Evolutionary conservation across 2,329 filamentous ascomycete genomes (phyloP).

Genomic region (Amylocarpus encephaloides): DNA sequence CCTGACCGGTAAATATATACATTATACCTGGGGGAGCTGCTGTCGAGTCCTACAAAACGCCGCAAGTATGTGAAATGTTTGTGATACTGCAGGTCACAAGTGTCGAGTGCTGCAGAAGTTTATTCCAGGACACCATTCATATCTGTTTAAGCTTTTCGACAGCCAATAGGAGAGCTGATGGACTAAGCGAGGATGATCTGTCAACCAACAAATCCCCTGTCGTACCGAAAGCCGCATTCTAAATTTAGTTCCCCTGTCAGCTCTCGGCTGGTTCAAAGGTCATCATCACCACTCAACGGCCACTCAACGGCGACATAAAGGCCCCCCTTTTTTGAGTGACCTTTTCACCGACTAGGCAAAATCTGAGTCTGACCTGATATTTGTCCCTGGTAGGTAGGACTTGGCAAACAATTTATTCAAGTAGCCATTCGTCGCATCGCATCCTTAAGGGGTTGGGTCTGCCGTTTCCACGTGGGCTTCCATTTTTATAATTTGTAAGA

Average conservation of each 20-base stretch:
- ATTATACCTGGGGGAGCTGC: background rate
- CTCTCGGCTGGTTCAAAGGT: background rate
- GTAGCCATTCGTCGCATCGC: too few relatives aligned
- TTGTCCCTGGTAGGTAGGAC: too few relatives aligned
- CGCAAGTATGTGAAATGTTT: background rate
- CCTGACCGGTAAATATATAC: background rate
- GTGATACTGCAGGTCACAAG: conserved; percentile 1
- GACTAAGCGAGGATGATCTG: conserved; percentile 1
- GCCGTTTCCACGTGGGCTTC: too few relatives aligned
- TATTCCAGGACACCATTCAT: conserved; percentile 1
- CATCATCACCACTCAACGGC: background rate
- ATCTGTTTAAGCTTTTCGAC: conserved; percentile 2
- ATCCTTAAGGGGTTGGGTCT: too few relatives aligned
- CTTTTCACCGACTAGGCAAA: too few relatives aligned
- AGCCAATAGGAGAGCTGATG: background rate
- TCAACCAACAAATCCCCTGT: conserved; percentile 1
- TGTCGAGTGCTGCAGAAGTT: background rate
- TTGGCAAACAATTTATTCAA: too few relatives aligned
- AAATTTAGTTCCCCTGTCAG: background rate
- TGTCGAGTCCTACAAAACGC: background rate
- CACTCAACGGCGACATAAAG: background rate
- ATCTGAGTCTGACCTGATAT: too few relatives aligned
- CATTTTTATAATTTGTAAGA: too few relatives aligned
- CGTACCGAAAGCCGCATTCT: background rate
- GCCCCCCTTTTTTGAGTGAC: too few relatives aligned